These are phyloP conservation scores for Suhomyces chickasaworum DNA, from an alignment of 1,139 yeast species.

Conservation along the genomic window DNA sequence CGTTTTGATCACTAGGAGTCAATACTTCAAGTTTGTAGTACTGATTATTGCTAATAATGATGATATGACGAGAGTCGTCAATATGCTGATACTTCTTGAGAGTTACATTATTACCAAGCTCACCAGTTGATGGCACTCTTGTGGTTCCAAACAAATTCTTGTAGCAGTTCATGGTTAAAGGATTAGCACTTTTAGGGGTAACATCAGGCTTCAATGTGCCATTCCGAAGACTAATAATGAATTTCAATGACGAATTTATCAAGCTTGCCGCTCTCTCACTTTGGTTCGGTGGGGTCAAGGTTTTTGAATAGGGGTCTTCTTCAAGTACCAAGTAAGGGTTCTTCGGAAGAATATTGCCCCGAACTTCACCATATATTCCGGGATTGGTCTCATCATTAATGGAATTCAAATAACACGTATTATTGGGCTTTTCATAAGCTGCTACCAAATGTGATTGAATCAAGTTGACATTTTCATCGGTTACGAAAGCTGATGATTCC, in stretches of 20 bases:
- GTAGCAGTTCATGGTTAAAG: constrained; percentile 69
- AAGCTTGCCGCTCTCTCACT: constrained; percentile 67
- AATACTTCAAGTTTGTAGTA: constrained; percentile 64
- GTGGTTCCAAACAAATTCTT: constrained; percentile 68
- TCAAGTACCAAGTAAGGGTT: constrained; percentile 74
- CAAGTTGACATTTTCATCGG: constrained; percentile 40
- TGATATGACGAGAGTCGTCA: constrained; percentile 49
- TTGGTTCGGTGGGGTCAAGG: constrained; percentile 64
- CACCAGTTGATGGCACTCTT: constrained; percentile 47
- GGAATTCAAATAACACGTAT: constrained; percentile 58
- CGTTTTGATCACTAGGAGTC: constrained; percentile 34
- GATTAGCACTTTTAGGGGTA: constrained; percentile 51
- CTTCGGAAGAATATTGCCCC: constrained; percentile 70
- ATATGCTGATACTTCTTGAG: constrained; percentile 30
- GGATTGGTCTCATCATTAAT: constrained; percentile 62
- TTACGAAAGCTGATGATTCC: constrained; percentile 48
- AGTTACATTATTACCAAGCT: constrained; percentile 26
- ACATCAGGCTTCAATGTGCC: constrained; percentile 58
- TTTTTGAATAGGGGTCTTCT: constrained; percentile 64
- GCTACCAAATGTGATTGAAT: constrained; percentile 57
- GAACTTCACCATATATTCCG: constrained; percentile 63
- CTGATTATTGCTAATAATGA: constrained; percentile 63
- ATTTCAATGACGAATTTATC: constrained; percentile 65
- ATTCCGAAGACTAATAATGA: constrained; percentile 58
- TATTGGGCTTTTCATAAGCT: constrained; percentile 40